These are phyloP conservation scores for Chrysanthemum lavandulifolium DNA, from an alignment of 129 eudicot species.

Conservation along the genomic window DNA sequence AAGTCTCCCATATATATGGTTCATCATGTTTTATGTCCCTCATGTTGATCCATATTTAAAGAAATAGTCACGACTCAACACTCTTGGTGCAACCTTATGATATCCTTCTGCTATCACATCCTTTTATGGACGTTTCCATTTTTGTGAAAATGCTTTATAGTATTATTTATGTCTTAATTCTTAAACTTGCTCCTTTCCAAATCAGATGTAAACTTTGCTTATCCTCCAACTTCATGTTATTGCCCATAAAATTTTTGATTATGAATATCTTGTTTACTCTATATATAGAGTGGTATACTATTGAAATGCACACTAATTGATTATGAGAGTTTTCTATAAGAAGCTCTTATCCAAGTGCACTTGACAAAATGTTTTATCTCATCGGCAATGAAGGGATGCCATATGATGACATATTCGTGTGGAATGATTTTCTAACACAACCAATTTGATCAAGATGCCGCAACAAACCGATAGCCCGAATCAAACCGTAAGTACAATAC, in stretches of 20 bases:
- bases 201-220: background rate
- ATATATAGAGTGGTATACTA: background rate
- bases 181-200: no score
- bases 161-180: no score
- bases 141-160: no score
- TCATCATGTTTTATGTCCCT: no score
- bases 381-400: slow-evolving; percentile 67
- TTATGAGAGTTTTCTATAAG: slow-evolving; percentile 44
- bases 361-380: slow-evolving; percentile 68
- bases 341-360: slow-evolving; percentile 91
- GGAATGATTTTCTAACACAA: slow-evolving; percentile 89
- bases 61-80: no score
- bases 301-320: slow-evolving; percentile 13
- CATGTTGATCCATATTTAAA: no score
- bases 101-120: no score
- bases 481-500: no score
- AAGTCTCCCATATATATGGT: no score
- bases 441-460: slow-evolving; percentile 75
- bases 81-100: no score
- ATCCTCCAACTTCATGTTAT: background rate
- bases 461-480: slow-evolving; percentile 24
- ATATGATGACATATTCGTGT: slow-evolving; percentile 83
- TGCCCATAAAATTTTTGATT: background rate
- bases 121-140: no score
- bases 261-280: no score